Conservation (phyloP, 352 stramenopile species). For the Phytopythium litorale region DNA sequence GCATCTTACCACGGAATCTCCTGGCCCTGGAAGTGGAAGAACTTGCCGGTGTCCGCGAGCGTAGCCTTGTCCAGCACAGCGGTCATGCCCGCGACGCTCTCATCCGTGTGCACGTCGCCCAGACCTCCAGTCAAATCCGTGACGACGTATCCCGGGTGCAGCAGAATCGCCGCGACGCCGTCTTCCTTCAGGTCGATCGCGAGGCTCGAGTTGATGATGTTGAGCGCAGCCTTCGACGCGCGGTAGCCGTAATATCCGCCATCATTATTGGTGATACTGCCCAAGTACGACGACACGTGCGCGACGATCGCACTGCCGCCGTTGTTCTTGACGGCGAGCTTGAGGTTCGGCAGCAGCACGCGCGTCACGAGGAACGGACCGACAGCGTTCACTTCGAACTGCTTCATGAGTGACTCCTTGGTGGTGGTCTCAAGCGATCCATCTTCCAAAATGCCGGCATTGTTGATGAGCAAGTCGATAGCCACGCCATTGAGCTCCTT, state of each 20-base stretch:
- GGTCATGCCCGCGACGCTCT: constrained; percentile 28
- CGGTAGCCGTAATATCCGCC: constrained; percentile 54
- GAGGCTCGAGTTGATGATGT: constrained; percentile 49
- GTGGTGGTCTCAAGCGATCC: constrained; percentile 22
- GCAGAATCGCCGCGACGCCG: constrained; percentile 26
- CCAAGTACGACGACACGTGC: constrained; percentile 45
- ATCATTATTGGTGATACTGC: constrained; percentile 38
- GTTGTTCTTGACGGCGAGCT: constrained; percentile 23
- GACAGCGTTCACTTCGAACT: constrained; percentile 57
- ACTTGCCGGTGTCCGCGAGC: constrained; percentile 30
- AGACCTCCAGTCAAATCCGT: constrained; percentile 33
- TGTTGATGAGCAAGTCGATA: constrained; percentile 62
- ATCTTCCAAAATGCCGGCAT: constrained; percentile 32
- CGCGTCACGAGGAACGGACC: constrained; percentile 50
- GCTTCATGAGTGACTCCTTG: constrained; percentile 37
- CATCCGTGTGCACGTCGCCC: constrained; percentile 19
- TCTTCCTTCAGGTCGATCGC: constrained; percentile 27
- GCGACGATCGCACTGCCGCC: constrained; percentile 34
- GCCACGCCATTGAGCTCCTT: constrained; percentile 32
- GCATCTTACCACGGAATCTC: constrained; percentile 8
- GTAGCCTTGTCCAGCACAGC: constrained; percentile 22
- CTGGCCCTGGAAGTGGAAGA: constrained; percentile 26
- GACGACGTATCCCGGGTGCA: constrained; percentile 46
- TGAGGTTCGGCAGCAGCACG: constrained; percentile 36
- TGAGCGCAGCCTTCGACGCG: constrained; percentile 60